Base-by-base conservation (phyloP, 2,329 filamentous ascomycete genomes). In the Malbranchea zuffiana region DNA sequence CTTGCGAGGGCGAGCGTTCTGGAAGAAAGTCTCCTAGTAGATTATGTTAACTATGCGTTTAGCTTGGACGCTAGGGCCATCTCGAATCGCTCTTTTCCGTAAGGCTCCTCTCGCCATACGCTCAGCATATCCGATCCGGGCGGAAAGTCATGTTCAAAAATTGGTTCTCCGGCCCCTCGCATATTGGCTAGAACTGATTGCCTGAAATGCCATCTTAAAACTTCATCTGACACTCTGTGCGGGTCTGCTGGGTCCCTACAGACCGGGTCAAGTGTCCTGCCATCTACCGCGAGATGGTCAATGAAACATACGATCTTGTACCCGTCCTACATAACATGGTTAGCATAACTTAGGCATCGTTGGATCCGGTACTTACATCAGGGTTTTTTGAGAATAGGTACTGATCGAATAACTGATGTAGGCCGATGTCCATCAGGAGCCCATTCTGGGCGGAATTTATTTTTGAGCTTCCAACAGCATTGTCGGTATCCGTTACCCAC, bases 161-260 rank as follows among this genome's bases (percentile, higher is more conserved):
- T 25, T 10, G 47, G 49, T 35, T 48, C 47, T 19, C 47, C 49
- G 23, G 39, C 46, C 25, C 47, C 46, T 28, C 43, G 47, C 44
- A 52, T 48, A 37, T 51, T 52, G 3, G 46, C 44, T 11, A 51
- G 43, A 16, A 51, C 43, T 17, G 49, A 25, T 29, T 50, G 43
- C 27, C 46, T 24, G 31, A 49, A 51, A 26, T 50, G 44, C 49
- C 47, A 51, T 17, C 42, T 26, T 11, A 51, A 37, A 6, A 51
- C 40, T 31, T 43, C 41, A 40, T 47, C 43, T 10, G 34, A 42
- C 4, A 47, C 44, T 23, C 27, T 35, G 32, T 37, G 17, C n/a
- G 13, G 16, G 11, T 39, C 36, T 13, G 37, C 35, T 18, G 42
- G 37, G 24, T 45, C 19, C 10, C 44, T 33, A 28, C 44, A 48